Evolutionary conservation across 176 grass and related monocot genomes (phyloP), one percentile per base, ranked within the genome.

Genomic region (Tillandsia fasciculata): DNA sequence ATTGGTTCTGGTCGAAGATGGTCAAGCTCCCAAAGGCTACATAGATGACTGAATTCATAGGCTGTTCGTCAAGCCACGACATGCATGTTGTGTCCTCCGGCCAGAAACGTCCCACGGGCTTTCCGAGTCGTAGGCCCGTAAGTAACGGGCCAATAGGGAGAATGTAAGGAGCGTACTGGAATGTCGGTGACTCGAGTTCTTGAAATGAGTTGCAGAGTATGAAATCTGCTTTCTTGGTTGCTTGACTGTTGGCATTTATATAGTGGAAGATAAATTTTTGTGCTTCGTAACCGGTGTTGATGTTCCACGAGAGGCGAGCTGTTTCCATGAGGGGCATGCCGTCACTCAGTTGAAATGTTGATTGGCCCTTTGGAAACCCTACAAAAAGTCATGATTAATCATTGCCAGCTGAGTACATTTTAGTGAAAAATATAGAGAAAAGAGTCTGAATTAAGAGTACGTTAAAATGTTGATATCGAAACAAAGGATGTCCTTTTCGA

Each of bases 161-260:
- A 9, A 77, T 49, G 64, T 72, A 77, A 11, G 85, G 79, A 12
- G 82, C 24, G 23, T 54, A 29, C 0, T 14, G 47, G 69, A 88
- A 81, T 48, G 71, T 66, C n/a, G 66, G 78, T 12, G 54, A 70
- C 14, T 88, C 82, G 50, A 92, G 70, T 0, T 50, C 82, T 12
- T 66, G 49, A 54, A 88, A 88, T 11, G 90, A 86, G 80, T 89
- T 94, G 86, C 86, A 89, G 74, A 94, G 33, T 57, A 91, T 50
- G 51, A 29, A 7, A 2, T 54, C 50, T 1, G 82, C 72, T 1
- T 28, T 63, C 8, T 20, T 12, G 3, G 74, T 47, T 2, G 1
- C 2, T 11, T n/a, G 51, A 10, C 29, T 70, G 54, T 10, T 68
- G 24, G 64, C 80, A 2, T 49, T 2, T 1, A 74, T 1, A 74